These are phyloP conservation scores for Karstenula rhodostoma DNA, from an alignment of 2,329 filamentous ascomycete genomes.

Conservation along the genomic window DNA sequence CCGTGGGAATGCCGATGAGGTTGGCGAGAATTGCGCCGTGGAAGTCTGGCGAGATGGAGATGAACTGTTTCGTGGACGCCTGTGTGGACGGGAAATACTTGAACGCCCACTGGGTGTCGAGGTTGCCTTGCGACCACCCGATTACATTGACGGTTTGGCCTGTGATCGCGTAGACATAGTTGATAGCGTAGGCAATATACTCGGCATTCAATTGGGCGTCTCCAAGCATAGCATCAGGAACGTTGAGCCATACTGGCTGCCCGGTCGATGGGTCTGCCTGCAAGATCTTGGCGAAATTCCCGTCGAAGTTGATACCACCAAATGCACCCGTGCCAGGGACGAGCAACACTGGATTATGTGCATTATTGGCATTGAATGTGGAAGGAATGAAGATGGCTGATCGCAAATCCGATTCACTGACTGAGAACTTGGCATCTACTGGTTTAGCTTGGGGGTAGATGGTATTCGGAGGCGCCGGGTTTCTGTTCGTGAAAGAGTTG, in stretches of 20 bases:
- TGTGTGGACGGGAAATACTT: constrained; percentile 66
- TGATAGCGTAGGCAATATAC: constrained; percentile 66
- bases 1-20: constrained; percentile 27
- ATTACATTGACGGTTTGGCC: constrained; percentile 53
- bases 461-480: constrained; percentile 22
- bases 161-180: constrained; percentile 60
- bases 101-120: constrained; percentile 65
- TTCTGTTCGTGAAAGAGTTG: constrained; percentile 33
- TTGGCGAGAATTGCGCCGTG: constrained; percentile 56
- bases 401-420: constrained; percentile 57
- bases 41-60: constrained; percentile 63
- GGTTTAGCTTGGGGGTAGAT: constrained; percentile 51
- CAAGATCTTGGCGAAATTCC: constrained; percentile 61
- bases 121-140: constrained; percentile 65
- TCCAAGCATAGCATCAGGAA: constrained; percentile 57
- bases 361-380: constrained; percentile 54
- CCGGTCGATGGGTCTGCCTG: constrained; percentile 49
- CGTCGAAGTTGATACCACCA: constrained; percentile 55
- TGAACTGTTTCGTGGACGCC: constrained; percentile 56
- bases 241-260: constrained; percentile 65
- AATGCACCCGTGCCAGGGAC: constrained; percentile 63
- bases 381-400: constrained; percentile 62
- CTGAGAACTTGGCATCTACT: constrained; percentile 59
- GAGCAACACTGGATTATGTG: constrained; percentile 59
- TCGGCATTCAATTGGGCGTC: constrained; percentile 63